These are phyloP conservation scores for Rhododendron mucronatum DNA, from an alignment of 148 eudicot genomes.

Conservation along the genomic window DNA sequence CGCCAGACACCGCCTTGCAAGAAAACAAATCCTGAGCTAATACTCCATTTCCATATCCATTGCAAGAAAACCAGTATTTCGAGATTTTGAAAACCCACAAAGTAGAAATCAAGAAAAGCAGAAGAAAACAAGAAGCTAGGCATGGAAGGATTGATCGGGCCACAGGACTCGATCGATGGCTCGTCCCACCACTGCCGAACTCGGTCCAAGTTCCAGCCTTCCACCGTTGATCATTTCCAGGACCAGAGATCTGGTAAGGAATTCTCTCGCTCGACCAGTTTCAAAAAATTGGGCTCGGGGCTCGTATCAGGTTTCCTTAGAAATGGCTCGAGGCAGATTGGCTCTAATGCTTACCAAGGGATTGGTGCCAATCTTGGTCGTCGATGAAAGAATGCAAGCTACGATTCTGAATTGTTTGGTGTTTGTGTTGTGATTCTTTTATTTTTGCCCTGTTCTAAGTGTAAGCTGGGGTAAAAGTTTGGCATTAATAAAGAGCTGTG, in stretches of 20 bases:
- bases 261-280: neutral
- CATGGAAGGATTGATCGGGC: too few species aligned
- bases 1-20: too few species aligned
- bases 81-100: too few species aligned
- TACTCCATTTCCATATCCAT: too few species aligned
- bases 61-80: too few species aligned
- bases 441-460: neutral
- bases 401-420: neutral
- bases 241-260: neutral
- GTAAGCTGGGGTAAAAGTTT: neutral
- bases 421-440: neutral
- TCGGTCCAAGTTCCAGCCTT: too few species aligned
- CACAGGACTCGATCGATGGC: too few species aligned
- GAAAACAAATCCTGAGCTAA: too few species aligned
- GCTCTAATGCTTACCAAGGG: neutral
- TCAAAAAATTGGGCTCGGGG: neutral
- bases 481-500: neutral
- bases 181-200: too few species aligned
- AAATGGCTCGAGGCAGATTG: slow-evolving; percentile 5
- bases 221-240: neutral
- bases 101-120: too few species aligned
- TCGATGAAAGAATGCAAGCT: neutral
- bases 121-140: too few species aligned
- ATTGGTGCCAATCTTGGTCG: neutral
- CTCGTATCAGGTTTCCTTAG: neutral